A percentile compares a stretch with the other conserved stretches of the same genome.
Evolutionary conservation across 1,284 basidiomycete species (phyloP).

Genomic region (Tremellales sp.): DNA sequence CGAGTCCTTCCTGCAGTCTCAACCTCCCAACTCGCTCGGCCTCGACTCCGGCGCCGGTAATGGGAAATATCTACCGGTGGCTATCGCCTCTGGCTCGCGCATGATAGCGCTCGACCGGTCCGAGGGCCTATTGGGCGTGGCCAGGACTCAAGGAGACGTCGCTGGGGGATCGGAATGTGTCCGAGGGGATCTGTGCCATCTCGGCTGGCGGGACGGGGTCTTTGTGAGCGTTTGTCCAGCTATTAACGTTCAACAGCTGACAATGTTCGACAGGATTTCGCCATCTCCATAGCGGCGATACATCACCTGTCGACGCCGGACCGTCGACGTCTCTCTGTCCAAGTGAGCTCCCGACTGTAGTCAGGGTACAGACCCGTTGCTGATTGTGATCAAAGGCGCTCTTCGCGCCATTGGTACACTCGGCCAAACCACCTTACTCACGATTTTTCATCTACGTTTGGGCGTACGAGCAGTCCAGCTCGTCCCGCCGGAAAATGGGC

Average conservation of each 20-base stretch:
- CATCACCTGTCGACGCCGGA: slow-evolving; percentile 81
- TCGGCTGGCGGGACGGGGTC: slow-evolving; percentile 62
- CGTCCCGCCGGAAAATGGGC: slow-evolving; percentile 65
- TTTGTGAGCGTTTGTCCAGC: slow-evolving; percentile 60
- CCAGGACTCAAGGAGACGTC: slow-evolving; percentile 52
- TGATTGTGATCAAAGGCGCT: slow-evolving; percentile 55
- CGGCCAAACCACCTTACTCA: slow-evolving; percentile 52
- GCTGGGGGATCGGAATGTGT: slow-evolving; percentile 30
- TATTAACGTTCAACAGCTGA: not conserved
- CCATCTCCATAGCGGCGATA: slow-evolving; percentile 91
- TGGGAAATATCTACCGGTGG: slow-evolving; percentile 84
- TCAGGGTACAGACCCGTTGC: slow-evolving; percentile 3
- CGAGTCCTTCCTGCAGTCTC: slow-evolving; percentile 66
- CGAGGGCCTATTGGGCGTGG: slow-evolving; percentile 69
- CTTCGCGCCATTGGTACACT: slow-evolving; percentile 60
- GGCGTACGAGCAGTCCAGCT: slow-evolving; percentile 88
- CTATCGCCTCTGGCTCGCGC: slow-evolving; percentile 42
- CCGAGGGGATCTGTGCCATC: slow-evolving; percentile 62
- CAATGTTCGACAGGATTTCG: slow-evolving; percentile 67
- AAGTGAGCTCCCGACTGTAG: slow-evolving; percentile 52
- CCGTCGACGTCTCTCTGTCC: slow-evolving; percentile 66
- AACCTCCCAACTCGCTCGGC: slow-evolving; percentile 77
- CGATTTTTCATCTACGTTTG: slow-evolving; percentile 95
- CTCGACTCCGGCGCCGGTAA: slow-evolving; percentile 96
- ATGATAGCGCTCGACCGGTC: slow-evolving; percentile 82